Percentiles rank a stretch among this genome's conserved stretches.
phyloP scores from a whole-genome alignment of 1,284 basidiomycete species.

The Leccinum fuscescens region DNA sequence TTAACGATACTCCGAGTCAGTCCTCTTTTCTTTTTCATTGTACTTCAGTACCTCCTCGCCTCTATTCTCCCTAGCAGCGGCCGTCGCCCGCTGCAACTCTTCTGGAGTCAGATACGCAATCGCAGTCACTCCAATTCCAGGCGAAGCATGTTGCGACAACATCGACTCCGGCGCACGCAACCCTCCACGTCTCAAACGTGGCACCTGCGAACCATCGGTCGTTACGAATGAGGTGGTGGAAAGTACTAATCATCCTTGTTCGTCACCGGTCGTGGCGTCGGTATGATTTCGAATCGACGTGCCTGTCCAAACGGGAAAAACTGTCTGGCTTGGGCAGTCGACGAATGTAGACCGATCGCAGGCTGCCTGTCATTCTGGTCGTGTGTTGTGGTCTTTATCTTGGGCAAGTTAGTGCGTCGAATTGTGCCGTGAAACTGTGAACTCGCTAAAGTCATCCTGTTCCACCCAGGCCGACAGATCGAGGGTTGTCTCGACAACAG shows the following conservation, averaged over 20 bases:
- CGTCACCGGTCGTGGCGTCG: constrained; percentile 30
- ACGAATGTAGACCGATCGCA: constrained; percentile 15
- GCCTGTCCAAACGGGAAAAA: constrained; percentile 33
- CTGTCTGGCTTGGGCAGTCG: constrained; percentile 28
- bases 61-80: constrained; percentile 7
- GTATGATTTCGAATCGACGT: constrained; percentile 33
- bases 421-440: constrained; percentile 38
- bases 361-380: constrained; percentile 12
- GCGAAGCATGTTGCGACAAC: constrained; percentile 44
- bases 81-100: constrained; percentile 22
- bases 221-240: constrained; percentile 24
- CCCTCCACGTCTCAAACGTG: constrained; percentile 58
- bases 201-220: constrained; percentile 30
- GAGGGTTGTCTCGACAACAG: constrained; percentile 37
- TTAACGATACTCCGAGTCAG: constrained; percentile 49
- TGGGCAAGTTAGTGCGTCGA: constrained; percentile 24
- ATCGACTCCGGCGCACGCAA: constrained; percentile 59
- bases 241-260: constrained; percentile 34
- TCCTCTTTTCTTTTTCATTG: constrained; percentile 3
- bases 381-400: constrained; percentile 22
- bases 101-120: constrained; percentile 24
- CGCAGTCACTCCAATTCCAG: constrained; percentile 27
- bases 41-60: constrained; percentile 7
- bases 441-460: too few species aligned
- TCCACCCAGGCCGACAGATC: constrained; percentile 39